A percentile compares a stretch with the other conserved stretches of the same genome.
Conservation (phyloP, 768 basidiomycete species). For the Rhodotorula paludigena region DNA sequence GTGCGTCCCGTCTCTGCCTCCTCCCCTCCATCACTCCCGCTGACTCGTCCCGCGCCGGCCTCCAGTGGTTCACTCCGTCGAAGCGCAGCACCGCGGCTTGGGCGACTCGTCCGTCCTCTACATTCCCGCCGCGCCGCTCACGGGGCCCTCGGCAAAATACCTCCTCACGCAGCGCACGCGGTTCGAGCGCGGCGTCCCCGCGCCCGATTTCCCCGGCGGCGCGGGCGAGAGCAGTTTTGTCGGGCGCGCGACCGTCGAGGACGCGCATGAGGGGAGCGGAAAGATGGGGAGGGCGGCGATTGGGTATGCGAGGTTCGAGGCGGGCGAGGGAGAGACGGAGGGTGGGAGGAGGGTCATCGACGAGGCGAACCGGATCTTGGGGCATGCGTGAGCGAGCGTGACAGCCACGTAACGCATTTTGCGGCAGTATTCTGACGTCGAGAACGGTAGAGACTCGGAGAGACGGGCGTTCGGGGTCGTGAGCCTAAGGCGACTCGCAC, state of each 20-base stretch:
- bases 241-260: constrained; percentile 3
- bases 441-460: too few species aligned
- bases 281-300: constrained; percentile 6
- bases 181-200: constrained; percentile 5
- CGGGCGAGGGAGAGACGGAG: not conserved
- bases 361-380: constrained; percentile 22
- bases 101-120: constrained; percentile 42
- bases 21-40: not conserved
- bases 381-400: not conserved
- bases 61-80: constrained; percentile 37
- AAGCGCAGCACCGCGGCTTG: constrained; percentile 38
- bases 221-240: constrained; percentile 22
- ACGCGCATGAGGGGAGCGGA: constrained; percentile 6
- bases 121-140: constrained; percentile 40
- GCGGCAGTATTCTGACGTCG: too few species aligned
- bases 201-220: constrained; percentile 31
- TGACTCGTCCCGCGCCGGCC: not conserved
- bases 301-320: constrained; percentile 11
- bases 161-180: constrained; percentile 14
- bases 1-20: not conserved
- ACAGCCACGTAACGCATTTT: too few species aligned
- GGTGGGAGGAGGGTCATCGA: constrained; percentile 18
- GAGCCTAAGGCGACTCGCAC: too few species aligned
- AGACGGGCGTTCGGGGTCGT: too few species aligned
- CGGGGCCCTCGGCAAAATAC: constrained; percentile 7